These are phyloP conservation scores for Aureobasidium sp. DNA, from an alignment of 2,329 filamentous ascomycete species.

Conservation along the genomic window DNA sequence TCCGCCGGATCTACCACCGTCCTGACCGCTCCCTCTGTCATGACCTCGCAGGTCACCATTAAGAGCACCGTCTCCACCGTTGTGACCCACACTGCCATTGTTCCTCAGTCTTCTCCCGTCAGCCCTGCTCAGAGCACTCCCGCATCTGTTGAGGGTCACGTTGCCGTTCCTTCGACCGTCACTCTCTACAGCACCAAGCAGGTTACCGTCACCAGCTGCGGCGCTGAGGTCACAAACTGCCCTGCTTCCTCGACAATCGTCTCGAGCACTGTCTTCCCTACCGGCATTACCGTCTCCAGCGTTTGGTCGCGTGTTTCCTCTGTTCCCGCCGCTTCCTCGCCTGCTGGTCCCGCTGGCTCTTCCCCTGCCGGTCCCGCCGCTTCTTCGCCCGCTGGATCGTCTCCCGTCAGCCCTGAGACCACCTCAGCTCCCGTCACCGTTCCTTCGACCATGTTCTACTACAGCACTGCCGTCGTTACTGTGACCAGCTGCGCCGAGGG, in stretches of 20 bases:
- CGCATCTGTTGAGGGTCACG: not conserved
- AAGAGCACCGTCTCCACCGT: not conserved
- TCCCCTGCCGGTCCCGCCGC: not conserved
- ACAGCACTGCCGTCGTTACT: slow-evolving; percentile 21
- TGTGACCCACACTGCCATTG: not conserved
- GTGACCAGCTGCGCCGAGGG: slow-evolving; percentile 28
- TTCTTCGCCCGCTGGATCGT: not conserved
- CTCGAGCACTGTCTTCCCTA: not conserved
- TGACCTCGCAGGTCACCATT: not conserved
- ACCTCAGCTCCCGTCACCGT: not conserved
- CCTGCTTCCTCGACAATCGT: not conserved
- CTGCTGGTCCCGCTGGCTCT: not conserved
- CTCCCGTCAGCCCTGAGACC: slow-evolving; percentile 3
- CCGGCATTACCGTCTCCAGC: slow-evolving; percentile 10
- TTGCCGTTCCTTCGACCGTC: slow-evolving; percentile 10
- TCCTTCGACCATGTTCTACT: slow-evolving; percentile 14
- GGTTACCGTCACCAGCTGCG: slow-evolving; percentile 13
- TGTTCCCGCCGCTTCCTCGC: not conserved
- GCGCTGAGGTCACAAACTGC: slow-evolving; percentile 10
- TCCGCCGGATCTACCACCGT: not conserved
- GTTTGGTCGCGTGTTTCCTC: not conserved
- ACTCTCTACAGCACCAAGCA: slow-evolving; percentile 12
- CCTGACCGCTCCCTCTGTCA: slow-evolving; percentile 1
- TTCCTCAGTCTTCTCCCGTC: slow-evolving; percentile 2
- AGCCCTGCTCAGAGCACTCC: not conserved